A percentile compares a stretch with the other conserved stretches of the same genome.
Conservation (phyloP, 2,329 filamentous ascomycete genomes). For the Malbranchea cinnamomea region DNA sequence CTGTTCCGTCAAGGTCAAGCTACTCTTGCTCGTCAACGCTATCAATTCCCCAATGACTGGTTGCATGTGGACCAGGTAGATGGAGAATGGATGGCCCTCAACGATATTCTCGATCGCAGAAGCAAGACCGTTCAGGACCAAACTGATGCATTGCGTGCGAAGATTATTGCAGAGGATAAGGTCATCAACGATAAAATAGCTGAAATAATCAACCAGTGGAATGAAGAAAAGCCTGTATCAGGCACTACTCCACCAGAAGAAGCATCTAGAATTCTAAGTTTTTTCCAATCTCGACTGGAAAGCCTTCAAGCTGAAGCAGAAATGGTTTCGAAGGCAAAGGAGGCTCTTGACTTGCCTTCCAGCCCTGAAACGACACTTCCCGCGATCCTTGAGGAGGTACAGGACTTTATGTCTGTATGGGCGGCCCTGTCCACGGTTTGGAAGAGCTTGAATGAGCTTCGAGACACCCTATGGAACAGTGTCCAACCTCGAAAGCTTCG, state of each 20-base stretch:
- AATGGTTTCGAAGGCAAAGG: slow-evolving; percentile 92
- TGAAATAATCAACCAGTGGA: slow-evolving; percentile 78
- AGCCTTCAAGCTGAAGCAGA: slow-evolving; percentile 75
- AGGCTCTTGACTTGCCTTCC: slow-evolving; percentile 78
- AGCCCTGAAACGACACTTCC: slow-evolving; percentile 66
- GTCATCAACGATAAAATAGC: slow-evolving; percentile 76
- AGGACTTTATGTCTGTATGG: slow-evolving; percentile 99
- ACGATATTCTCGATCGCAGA: slow-evolving; percentile 83
- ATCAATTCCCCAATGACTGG: slow-evolving; percentile 90
- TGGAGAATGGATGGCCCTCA: slow-evolving; percentile 85
- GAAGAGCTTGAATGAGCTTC: slow-evolving; percentile 86
- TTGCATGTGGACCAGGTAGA: slow-evolving; percentile 91
- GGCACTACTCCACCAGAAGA: slow-evolving; percentile 83
- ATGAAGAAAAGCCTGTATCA: slow-evolving; percentile 91
- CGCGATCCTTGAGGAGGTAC: slow-evolving; percentile 85
- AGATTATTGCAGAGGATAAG: slow-evolving; percentile 87
- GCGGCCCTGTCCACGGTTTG: slow-evolving; percentile 89
- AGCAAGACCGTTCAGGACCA: slow-evolving; percentile 93
- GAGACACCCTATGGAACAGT: slow-evolving; percentile 86
- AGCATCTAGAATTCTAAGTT: slow-evolving; percentile 65
- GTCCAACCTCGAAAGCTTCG: slow-evolving; percentile 90
- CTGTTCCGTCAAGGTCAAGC: slow-evolving; percentile 93
- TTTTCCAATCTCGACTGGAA: slow-evolving; percentile 73
- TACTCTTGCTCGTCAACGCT: slow-evolving; percentile 77
- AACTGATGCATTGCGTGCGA: slow-evolving; percentile 83